Conservation (phyloP, 192 early-diverging fungal genomes). For the Pilaira anomala region DNA sequence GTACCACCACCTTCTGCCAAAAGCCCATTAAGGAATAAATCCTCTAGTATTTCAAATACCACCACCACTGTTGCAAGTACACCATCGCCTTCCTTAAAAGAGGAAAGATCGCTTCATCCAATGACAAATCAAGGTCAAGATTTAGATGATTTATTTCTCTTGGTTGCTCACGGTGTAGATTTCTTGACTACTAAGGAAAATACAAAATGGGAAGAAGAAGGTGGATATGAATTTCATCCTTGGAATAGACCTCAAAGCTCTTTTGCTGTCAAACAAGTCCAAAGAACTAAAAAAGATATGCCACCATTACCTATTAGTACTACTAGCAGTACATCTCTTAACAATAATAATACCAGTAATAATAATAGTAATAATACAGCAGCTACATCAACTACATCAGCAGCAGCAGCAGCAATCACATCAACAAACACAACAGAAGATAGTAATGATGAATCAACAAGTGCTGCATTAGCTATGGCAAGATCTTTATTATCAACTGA, state of each 20-base stretch:
- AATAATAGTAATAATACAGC: background rate
- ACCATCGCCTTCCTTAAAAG: background rate
- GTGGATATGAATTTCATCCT: conserved; percentile 27
- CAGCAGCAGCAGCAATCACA: background rate
- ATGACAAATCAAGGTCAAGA: conserved; percentile 8
- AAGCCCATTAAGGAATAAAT: background rate
- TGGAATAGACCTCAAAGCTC: conserved; percentile 26
- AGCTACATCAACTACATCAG: background rate
- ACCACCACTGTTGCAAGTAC: background rate
- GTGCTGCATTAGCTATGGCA: conserved; percentile 12
- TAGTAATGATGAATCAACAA: background rate
- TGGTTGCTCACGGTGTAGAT: conserved; percentile 32
- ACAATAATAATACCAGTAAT: background rate
- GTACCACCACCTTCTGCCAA: too few species aligned
- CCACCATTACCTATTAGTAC: too few species aligned
- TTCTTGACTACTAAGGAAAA: conserved; percentile 26
- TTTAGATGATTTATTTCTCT: conserved; percentile 24
- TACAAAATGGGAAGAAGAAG: conserved; percentile 35
- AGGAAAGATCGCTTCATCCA: background rate
- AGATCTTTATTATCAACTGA: conserved; percentile 1
- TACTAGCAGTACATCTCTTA: too few species aligned
- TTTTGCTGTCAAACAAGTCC: conserved; percentile 14
- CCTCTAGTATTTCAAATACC: background rate
- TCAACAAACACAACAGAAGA: background rate
- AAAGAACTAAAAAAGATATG: background rate